These are phyloP conservation scores for Acer negundo DNA, from an alignment of 345 rosid genomes.

Conservation along the genomic window DNA sequence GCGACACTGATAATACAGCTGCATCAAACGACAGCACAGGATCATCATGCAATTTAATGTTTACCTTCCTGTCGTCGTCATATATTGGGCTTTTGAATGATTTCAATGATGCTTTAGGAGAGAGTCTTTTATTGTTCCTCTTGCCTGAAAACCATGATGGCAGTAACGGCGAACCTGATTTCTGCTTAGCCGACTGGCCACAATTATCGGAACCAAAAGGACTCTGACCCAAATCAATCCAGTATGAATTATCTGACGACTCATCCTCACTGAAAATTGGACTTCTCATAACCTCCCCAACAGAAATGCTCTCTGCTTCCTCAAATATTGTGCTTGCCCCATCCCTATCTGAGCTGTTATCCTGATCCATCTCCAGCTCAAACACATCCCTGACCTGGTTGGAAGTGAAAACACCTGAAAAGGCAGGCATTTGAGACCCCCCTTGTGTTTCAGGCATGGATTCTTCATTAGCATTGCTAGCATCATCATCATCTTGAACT, in stretches of 20 bases:
- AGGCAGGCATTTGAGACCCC: conserved; percentile 65
- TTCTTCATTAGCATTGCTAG: conserved; percentile 38
- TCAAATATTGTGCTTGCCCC: conserved; percentile 81
- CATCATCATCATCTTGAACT: conserved; percentile 47
- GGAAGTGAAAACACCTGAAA: conserved; percentile 76
- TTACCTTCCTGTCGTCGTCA: conserved; percentile 36
- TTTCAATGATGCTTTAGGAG: conserved; percentile 45
- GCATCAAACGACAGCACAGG: conserved; percentile 73
- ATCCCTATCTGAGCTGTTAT: conserved; percentile 71
- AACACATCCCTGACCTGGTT: conserved; percentile 77
- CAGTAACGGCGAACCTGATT: conserved; percentile 42
- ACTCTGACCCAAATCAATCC: conserved; percentile 78
- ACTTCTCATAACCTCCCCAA: conserved; percentile 81
- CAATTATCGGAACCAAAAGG: conserved; percentile 57
- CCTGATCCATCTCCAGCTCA: conserved; percentile 73
- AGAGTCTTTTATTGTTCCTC: conserved; percentile 38
- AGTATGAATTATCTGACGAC: conserved; percentile 64
- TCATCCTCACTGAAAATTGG: conserved; percentile 69
- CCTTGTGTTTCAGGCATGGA: conserved; percentile 36
- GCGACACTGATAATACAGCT: conserved; percentile 63
- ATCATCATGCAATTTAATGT: conserved; percentile 33
- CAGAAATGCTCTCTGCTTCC: conserved; percentile 74
- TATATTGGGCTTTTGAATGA: conserved; percentile 35
- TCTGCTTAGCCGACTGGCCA: conserved; percentile 38
- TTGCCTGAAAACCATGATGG: conserved; percentile 51